Evolutionary conservation across 192 early-diverging fungal species (phyloP), one percentile per base, ranked within the genome.

Genomic region (Podila horticola): DNA sequence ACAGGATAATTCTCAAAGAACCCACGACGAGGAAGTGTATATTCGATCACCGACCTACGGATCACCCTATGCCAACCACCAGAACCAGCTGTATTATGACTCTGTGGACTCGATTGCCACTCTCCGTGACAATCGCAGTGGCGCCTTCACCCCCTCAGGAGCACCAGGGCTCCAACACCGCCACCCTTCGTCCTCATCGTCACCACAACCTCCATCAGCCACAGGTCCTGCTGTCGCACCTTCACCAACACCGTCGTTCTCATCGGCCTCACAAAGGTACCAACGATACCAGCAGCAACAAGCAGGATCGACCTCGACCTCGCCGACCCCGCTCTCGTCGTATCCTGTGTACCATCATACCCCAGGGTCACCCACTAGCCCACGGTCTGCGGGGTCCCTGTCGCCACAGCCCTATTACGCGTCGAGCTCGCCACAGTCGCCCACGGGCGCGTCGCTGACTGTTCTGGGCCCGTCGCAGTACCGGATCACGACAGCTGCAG

Each of bases 51-150:
- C 64, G 31, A 30, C 64, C 64, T 8, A 26, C 30, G 49, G 12
- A 26, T 28, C 49, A 26, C 5, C 31, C 13, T 3, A 29, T 62
- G 12, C 52, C 20, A 6, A 55, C 6, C 52, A 55, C 22, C 52
- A 55, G 1, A 55, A 55, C n/a, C 52, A 55, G 24, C 51, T 74
- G 2, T 64, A 74, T n/a, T 74, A 74, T 19, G 73, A 74, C 30
- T 74, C 73, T 49, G 26, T 74, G 3, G 73, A 74, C 26, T 74
- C 73, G 17, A 74, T 74, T 20, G 73, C 73, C 5, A 74, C 73
- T 1, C 13, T 74, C 22, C 73, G 73, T 0, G 52, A 26, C 22
- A 24, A n/a, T 9, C 52, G 52, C 0, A 11, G 52, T 55, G 22
- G 22, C 11, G 24, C 24, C 11, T n/a, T 8, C 20, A 26, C 22